Evolutionary conservation across 768 basidiomycete species (phyloP).

Genomic region (Termitomyces sp.): DNA sequence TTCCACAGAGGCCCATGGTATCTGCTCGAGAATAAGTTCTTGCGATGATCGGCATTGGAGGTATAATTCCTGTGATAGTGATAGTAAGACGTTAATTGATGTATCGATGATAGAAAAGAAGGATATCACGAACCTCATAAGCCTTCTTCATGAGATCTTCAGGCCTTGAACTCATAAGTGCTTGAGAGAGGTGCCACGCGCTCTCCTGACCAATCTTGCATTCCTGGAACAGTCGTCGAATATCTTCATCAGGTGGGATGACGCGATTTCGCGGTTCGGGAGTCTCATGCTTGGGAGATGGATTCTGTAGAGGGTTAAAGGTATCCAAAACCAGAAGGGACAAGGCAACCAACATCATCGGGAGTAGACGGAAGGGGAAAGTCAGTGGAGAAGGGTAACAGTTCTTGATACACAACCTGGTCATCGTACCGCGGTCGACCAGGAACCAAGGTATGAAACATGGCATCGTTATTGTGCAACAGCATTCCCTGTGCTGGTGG

Average conservation of each 20-base stretch:
- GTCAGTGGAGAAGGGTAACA: conserved; percentile 5
- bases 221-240: conserved; percentile 78
- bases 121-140: conserved; percentile 44
- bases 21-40: conserved; percentile 82
- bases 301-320: neutral
- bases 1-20: conserved; percentile 84
- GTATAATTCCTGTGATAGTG: conserved; percentile 75
- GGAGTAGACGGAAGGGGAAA: too few relatives aligned
- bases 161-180: conserved; percentile 62
- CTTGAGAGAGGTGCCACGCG: conserved; percentile 67
- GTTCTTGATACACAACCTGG: too few relatives aligned
- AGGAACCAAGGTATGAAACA: conserved; percentile 66
- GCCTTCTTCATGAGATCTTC: conserved; percentile 61
- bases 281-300: neutral
- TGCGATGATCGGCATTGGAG: conserved; percentile 75
- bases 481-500: conserved; percentile 58
- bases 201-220: conserved; percentile 84
- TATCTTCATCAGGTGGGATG: conserved; percentile 27
- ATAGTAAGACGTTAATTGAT: neutral
- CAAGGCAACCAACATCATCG: too few relatives aligned
- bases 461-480: conserved; percentile 73
- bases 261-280: conserved; percentile 30
- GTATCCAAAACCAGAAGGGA: too few relatives aligned
- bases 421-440: conserved; percentile 32
- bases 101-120: neutral